Conservation (phyloP, 441 rosid species). For the Populus hybrid region DNA sequence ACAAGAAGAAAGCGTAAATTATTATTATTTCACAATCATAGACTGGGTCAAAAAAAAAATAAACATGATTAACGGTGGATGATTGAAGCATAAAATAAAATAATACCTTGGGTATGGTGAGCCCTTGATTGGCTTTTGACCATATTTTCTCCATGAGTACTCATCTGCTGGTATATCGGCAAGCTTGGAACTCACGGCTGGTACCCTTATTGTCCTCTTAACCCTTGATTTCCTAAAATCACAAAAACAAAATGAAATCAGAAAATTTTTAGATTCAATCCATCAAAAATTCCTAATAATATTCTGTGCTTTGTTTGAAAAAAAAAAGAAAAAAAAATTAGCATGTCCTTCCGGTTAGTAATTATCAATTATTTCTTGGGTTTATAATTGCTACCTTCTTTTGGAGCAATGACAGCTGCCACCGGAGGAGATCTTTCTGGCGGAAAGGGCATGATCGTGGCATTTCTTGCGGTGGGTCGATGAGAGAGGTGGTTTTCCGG, state of each 20-base stretch:
- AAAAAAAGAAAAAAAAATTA: no score
- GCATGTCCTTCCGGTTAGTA: no score
- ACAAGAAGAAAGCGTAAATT: background rate
- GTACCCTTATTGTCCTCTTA: constrained; percentile 63
- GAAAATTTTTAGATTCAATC: background rate
- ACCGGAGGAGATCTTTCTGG: constrained; percentile 48
- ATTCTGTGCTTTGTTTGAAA: background rate
- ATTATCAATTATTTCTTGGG: background rate
- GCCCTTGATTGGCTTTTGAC: constrained; percentile 42
- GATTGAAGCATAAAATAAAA: background rate
- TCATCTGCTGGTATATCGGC: constrained; percentile 88
- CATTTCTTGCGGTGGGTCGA: constrained; percentile 40
- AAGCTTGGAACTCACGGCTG: constrained; percentile 68
- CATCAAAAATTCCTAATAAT: background rate
- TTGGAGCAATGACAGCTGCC: constrained; percentile 71
- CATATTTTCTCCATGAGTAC: constrained; percentile 71
- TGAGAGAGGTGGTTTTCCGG: constrained; percentile 64
- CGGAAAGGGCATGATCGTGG: constrained; percentile 48
- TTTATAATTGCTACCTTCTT: constrained; percentile 42
- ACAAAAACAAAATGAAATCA: background rate
- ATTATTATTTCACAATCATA: background rate
- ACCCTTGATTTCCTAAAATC: constrained; percentile 50
- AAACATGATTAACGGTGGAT: background rate
- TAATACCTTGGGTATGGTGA: constrained; percentile 81
- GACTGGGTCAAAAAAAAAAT: background rate